Conservation (phyloP, 2,329 filamentous ascomycete genomes). For the Trichoderma aggressivum region DNA sequence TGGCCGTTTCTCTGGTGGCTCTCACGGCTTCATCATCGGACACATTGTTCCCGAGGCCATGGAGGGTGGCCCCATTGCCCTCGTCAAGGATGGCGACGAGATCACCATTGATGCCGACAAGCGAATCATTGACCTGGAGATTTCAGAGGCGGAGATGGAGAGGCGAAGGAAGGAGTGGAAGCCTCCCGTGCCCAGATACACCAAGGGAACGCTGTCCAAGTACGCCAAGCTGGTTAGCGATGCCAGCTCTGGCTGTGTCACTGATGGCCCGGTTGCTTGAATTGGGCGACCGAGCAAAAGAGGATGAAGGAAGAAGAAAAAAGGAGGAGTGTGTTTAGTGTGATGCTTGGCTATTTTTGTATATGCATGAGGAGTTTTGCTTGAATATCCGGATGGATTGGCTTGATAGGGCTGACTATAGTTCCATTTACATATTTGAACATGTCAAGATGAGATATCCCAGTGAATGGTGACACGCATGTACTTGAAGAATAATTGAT, state of each 20-base stretch:
- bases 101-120: conserved; percentile 81
- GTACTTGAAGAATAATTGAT: not conserved
- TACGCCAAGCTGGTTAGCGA: conserved; percentile 61
- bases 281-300: not conserved
- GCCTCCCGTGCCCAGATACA: conserved; percentile 55
- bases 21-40: conserved; percentile 82
- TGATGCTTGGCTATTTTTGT: not conserved
- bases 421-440: not conserved
- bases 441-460: too few relatives aligned
- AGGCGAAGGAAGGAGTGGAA: conserved; percentile 59
- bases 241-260: conserved; percentile 58
- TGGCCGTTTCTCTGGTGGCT: conserved; percentile 74
- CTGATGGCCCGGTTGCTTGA: conserved; percentile 38
- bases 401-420: not conserved
- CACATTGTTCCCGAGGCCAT: conserved; percentile 86
- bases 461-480: not conserved
- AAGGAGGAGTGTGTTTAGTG: not conserved
- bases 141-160: conserved; percentile 62
- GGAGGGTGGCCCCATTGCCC: conserved; percentile 78
- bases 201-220: conserved; percentile 66
- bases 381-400: conserved; percentile 8
- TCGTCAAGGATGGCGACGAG: conserved; percentile 76
- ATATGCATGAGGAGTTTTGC: conserved; percentile 7
- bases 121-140: conserved; percentile 63
- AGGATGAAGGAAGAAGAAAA: not conserved